These are phyloP conservation scores for Euphorbia tirucalli DNA, from an alignment of 345 rosid species.

Conservation along the genomic window DNA sequence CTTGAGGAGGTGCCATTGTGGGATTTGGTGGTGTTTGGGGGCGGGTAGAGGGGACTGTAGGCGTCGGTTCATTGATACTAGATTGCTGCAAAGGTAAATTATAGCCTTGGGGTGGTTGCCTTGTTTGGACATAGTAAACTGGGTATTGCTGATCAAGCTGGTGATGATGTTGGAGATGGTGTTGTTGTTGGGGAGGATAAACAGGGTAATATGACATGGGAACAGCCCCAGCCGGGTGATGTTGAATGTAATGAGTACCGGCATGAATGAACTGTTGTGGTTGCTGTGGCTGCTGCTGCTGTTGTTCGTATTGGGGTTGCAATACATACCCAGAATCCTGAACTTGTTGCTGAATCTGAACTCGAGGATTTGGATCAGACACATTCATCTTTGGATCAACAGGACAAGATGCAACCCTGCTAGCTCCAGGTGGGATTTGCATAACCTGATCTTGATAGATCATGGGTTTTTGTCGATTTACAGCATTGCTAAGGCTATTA, in stretches of 20 bases:
- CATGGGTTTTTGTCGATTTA: slow-evolving; percentile 59
- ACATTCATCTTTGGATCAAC: slow-evolving; percentile 53
- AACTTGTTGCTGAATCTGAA: slow-evolving; percentile 43
- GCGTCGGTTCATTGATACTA: slow-evolving; percentile 49
- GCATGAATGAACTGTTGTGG: slow-evolving; percentile 73
- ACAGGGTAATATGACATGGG: slow-evolving; percentile 67
- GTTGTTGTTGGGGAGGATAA: slow-evolving; percentile 79
- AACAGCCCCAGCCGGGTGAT: slow-evolving; percentile 59
- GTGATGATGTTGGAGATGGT: slow-evolving; percentile 43
- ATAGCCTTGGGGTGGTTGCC: slow-evolving; percentile 57
- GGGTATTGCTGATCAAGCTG: slow-evolving; percentile 89
- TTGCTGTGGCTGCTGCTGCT: slow-evolving; percentile 38
- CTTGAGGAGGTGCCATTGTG: slow-evolving; percentile 47
- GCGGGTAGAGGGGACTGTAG: slow-evolving; percentile 41
- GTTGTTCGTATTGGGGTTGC: slow-evolving; percentile 59
- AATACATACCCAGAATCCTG: slow-evolving; percentile 56
- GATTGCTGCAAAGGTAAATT: slow-evolving; percentile 62
- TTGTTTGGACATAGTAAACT: slow-evolving; percentile 61
- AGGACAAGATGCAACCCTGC: slow-evolving; percentile 42
- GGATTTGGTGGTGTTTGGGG: slow-evolving; percentile 61
- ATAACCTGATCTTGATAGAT: slow-evolving; percentile 60
- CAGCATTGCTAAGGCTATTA: slow-evolving; percentile 62
- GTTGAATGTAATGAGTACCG: slow-evolving; percentile 65
- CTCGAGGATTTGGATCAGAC: slow-evolving; percentile 48
- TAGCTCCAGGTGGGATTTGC: slow-evolving; percentile 60